Conservation (phyloP, 192 early-diverging fungal species). For the Umbelopsis sp. region DNA sequence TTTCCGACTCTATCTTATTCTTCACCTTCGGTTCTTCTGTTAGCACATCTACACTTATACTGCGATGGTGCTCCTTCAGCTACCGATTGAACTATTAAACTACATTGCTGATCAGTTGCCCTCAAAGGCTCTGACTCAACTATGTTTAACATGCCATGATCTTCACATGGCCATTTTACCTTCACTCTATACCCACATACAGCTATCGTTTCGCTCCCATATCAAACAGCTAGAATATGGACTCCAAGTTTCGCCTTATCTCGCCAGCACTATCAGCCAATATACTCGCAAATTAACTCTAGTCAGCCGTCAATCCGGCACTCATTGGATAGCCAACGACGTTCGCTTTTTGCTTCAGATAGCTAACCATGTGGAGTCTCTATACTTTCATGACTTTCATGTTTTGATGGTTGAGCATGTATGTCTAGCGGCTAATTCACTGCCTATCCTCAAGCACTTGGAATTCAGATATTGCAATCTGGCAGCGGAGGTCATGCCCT, state of each 20-base stretch:
- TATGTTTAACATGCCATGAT: conserved; percentile 17
- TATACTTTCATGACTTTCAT: conserved; percentile 22
- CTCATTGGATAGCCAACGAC: conserved; percentile 22
- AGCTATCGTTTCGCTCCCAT: conserved; percentile 8
- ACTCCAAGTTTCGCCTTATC: not conserved
- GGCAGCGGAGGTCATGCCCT: not conserved
- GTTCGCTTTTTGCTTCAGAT: conserved; percentile 8
- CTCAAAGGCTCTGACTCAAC: not conserved
- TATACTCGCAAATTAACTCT: conserved; percentile 18
- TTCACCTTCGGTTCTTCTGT: conserved; percentile 5
- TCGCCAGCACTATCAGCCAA: not conserved
- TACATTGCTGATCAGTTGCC: conserved; percentile 10
- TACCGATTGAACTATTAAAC: conserved; percentile 26
- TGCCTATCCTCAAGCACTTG: conserved; percentile 8
- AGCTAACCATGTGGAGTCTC: not conserved
- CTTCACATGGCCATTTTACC: conserved; percentile 9
- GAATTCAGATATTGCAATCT: conserved; percentile 28
- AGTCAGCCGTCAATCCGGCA: conserved; percentile 10
- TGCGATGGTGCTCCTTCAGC: not conserved
- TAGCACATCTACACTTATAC: not conserved
- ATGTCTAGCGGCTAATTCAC: not conserved
- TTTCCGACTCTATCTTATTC: conserved; percentile 1
- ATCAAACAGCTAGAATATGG: conserved; percentile 20
- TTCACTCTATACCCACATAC: conserved; percentile 22
- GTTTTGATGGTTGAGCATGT: conserved; percentile 21